These are phyloP conservation scores for Trametes hirsuta DNA, from an alignment of 1,284 basidiomycete species.

Conservation along the genomic window DNA sequence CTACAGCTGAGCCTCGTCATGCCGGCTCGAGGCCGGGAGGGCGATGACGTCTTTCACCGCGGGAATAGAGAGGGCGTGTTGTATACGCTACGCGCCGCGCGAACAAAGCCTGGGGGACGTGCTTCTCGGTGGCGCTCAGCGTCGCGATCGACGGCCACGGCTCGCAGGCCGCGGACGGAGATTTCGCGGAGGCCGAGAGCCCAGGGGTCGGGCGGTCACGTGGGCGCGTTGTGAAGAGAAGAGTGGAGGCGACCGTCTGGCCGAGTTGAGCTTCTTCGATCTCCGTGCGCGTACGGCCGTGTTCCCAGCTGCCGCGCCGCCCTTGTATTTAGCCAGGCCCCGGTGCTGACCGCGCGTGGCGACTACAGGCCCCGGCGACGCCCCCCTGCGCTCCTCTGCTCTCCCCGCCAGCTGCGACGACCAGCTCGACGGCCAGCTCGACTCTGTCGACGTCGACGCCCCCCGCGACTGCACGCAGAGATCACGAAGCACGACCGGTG, in stretches of 20 bases:
- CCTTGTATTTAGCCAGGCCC: constrained; percentile 19
- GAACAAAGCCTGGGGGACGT: not conserved
- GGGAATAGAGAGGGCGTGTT: constrained; percentile 7
- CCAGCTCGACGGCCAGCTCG: not conserved
- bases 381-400: constrained; percentile 2
- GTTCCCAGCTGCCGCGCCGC: constrained; percentile 11
- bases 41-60: constrained; percentile 14
- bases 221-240: constrained; percentile 26
- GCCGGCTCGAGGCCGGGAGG: constrained; percentile 4
- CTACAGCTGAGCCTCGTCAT: not conserved
- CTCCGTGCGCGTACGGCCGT: constrained; percentile 6
- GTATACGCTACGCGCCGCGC: not conserved
- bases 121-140: too few species aligned
- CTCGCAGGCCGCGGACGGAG: not conserved
- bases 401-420: not conserved
- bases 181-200: not conserved
- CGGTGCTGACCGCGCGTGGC: constrained; percentile 17
- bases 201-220: constrained; percentile 22
- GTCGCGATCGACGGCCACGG: not conserved
- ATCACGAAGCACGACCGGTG: not conserved
- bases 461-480: not conserved
- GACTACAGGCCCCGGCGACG: constrained; percentile 20
- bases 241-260: constrained; percentile 6
- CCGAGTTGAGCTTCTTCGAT: constrained; percentile 17
- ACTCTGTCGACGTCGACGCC: not conserved